phyloP scores from a whole-genome alignment of 352 stramenopile species.

The Globisporangium spinosum region DNA sequence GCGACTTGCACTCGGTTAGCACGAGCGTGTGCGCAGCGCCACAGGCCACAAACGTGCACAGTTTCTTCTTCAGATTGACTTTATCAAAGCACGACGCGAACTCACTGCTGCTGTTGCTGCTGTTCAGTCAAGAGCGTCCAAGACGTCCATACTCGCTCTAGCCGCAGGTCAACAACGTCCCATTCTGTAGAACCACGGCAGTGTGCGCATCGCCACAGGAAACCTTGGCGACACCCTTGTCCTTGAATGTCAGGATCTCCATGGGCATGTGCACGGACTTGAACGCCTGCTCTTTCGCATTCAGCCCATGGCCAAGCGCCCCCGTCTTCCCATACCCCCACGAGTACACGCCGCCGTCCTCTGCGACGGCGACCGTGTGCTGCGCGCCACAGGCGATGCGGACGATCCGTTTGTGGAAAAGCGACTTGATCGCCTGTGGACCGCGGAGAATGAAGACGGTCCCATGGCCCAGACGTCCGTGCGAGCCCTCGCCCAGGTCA shows the following conservation, averaged over 20 bases:
- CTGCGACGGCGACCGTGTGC: constrained; percentile 56
- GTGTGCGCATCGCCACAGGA: constrained; percentile 65
- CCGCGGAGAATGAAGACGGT: neutral
- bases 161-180: constrained; percentile 57
- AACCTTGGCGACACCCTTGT: constrained; percentile 34
- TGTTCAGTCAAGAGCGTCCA: constrained; percentile 21
- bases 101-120: constrained; percentile 5
- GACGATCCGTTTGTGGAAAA: constrained; percentile 58
- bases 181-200: constrained; percentile 36
- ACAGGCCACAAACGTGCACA: constrained; percentile 54
- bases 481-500: constrained; percentile 62
- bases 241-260: constrained; percentile 47
- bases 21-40: constrained; percentile 58
- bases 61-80: constrained; percentile 22
- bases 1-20: constrained; percentile 29
- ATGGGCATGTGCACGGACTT: constrained; percentile 39
- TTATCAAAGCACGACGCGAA: constrained; percentile 43
- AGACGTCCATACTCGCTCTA: constrained; percentile 54
- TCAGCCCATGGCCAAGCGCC: constrained; percentile 51
- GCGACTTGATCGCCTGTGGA: constrained; percentile 32
- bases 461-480: constrained; percentile 34
- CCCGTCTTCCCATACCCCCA: constrained; percentile 56
- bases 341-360: constrained; percentile 63
- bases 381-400: constrained; percentile 57
- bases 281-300: constrained; percentile 27